Base-by-base conservation (phyloP, 2,329 filamentous ascomycete species). In the Nothophoma quercina region DNA sequence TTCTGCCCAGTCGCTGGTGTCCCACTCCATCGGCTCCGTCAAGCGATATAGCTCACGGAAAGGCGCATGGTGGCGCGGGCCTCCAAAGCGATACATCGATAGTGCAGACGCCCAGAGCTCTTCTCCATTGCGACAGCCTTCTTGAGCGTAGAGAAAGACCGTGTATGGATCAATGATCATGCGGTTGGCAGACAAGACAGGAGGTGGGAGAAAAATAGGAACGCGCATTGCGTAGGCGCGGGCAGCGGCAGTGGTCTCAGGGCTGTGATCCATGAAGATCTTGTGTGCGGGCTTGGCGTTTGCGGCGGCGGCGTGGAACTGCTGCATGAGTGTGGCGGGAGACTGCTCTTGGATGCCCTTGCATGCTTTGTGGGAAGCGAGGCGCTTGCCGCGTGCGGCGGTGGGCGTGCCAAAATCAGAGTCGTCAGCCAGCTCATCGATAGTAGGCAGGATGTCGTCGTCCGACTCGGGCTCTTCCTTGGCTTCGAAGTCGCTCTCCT, bases 1-100 rank as follows among this genome's bases (percentile, higher is more conserved):
- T 55, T 73, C 70, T 0, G 67, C 68, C 65, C 65, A 70, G 9
- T 69, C 69, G 35, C 59, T 62, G 0, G 28, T 42, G 29, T 71
- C 66, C 7, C 29, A 30, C 0, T n/a, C 9, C 1, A 29, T 16
- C 3, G 67, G 68, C 7, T 62, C 32, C 7, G 55, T 62, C 21
- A 72, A 29, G 4, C 54, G 60, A 22, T 69, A 50, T n/a, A 71
- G 47, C 57, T 68, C 65, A 25, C 68, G 67, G 48, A 55, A 70
- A 3, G 18, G 34, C 29, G 29, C 38, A 28, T 29, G 18, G 26
- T 13, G 32, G 21, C 52, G 52, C 5, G 41, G 41, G 1, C 41
- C 46, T 16, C 47, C 52, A 22, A 55, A 55, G 33, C 40, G 40
- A 38, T 55, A 55, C 28, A 30, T 23, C 9, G 41, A 43, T 9